phyloP scores from a whole-genome alignment of 352 stramenopile genomes.

The Phytopythium litorale region DNA sequence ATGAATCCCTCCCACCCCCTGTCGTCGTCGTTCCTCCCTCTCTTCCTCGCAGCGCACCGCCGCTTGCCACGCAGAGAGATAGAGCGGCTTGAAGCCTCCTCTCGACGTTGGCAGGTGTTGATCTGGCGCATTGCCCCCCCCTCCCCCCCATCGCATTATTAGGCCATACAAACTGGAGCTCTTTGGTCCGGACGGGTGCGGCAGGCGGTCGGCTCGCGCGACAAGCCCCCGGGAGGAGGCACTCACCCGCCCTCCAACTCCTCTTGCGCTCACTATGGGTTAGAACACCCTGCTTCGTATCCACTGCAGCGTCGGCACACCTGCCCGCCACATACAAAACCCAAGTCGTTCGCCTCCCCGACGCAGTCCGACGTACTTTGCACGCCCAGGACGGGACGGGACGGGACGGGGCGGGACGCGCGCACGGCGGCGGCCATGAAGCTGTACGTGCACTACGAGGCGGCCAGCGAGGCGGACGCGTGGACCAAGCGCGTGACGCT shows the following conservation, averaged over 20 bases:
- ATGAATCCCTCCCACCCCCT: not conserved
- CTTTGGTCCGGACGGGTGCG: not conserved
- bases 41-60: not conserved
- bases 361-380: not conserved
- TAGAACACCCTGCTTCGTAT: not conserved
- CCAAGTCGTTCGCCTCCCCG: not conserved
- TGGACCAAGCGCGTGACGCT: slow-evolving; percentile 62
- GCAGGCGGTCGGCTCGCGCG: not conserved
- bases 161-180: not conserved
- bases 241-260: not conserved
- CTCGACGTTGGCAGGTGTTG: no score
- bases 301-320: not conserved
- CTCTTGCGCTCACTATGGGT: not conserved
- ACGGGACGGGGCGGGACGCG: not conserved
- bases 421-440: slow-evolving; percentile 17
- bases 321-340: not conserved
- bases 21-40: not conserved
- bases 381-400: not conserved
- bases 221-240: not conserved
- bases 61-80: no score
- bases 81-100: no score
- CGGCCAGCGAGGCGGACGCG: slow-evolving; percentile 13
- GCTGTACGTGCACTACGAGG: slow-evolving; percentile 73
- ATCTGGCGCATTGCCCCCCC: no score
- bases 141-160: not conserved